phyloP scores from a whole-genome alignment of 2,329 filamentous ascomycete genomes.

The Aspergillus sp. region DNA sequence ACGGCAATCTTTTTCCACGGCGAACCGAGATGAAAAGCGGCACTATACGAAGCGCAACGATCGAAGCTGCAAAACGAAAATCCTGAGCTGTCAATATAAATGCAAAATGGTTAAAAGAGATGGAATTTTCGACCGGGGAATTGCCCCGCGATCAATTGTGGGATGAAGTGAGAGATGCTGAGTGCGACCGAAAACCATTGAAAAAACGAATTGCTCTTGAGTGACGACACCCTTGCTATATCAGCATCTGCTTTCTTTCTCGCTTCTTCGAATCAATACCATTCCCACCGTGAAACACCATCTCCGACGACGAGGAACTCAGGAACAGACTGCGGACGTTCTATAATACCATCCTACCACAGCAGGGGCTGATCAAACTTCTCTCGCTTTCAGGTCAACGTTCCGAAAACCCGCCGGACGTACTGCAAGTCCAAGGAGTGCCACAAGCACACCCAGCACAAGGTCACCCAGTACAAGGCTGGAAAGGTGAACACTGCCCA shows the following conservation, averaged over 20 bases:
- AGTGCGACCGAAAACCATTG: background rate
- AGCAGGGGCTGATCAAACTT: slow-evolving; percentile 9
- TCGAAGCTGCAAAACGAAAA: background rate
- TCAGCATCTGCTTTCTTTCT: background rate
- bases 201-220: background rate
- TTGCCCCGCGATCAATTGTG: background rate
- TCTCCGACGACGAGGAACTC: slow-evolving; percentile 11
- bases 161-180: background rate
- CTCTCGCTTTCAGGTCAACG: slow-evolving; percentile 72
- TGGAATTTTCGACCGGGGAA: background rate
- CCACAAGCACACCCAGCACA: slow-evolving; percentile 89
- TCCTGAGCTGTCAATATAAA: background rate
- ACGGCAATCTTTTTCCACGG: slow-evolving; percentile 3
- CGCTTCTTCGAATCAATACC: background rate
- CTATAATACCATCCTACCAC: background rate
- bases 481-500: slow-evolving; percentile 67
- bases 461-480: slow-evolving; percentile 96
- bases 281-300: background rate
- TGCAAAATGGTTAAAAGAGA: background rate
- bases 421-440: slow-evolving; percentile 97
- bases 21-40: background rate
- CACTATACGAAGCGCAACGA: slow-evolving; percentile 1
- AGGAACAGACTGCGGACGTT: slow-evolving; percentile 1
- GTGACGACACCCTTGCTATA: background rate
- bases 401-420: slow-evolving; percentile 96